phyloP scores from a whole-genome alignment of 164 flowering plant species.

The Protea cynaroides region DNA sequence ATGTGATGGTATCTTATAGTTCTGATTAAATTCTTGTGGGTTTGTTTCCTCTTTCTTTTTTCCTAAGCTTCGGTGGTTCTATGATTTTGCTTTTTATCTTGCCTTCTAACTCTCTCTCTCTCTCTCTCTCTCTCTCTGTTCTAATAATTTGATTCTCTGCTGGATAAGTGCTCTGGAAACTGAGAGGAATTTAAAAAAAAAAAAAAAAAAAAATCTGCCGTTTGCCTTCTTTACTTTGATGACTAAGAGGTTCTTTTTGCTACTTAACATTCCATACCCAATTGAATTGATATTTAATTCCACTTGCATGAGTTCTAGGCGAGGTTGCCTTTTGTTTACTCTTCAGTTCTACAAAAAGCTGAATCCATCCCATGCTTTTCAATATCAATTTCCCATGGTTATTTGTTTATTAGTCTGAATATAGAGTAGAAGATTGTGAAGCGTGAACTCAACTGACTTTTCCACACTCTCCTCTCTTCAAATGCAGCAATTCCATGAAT shows the following conservation, averaged over 20 bases:
- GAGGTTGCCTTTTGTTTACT: background rate
- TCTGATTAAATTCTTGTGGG: background rate
- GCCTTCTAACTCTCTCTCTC: too few species aligned
- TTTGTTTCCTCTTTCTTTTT: background rate
- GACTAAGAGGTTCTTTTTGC: background rate
- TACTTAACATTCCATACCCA: background rate
- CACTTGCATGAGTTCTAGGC: background rate
- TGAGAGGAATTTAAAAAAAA: too few species aligned
- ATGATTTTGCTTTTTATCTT: background rate
- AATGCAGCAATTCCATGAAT: conserved; percentile 78
- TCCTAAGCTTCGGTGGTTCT: background rate
- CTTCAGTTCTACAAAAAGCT: background rate
- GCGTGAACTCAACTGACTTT: background rate
- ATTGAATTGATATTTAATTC: background rate
- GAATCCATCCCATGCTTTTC: background rate
- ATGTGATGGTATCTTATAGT: background rate
- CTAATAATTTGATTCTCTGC: too few species aligned
- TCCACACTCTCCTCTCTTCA: background rate
- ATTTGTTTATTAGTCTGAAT: too few species aligned
- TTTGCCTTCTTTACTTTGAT: background rate
- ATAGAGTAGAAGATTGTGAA: background rate
- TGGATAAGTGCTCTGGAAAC: too few species aligned
- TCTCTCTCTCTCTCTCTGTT: too few species aligned
- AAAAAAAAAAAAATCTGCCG: too few species aligned
- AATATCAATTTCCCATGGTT: background rate